Evolutionary conservation across 371 early-diverging fungal genomes (phyloP), one percentile per base, ranked within the genome.

Genomic region (Zopfochytrium polystomum): DNA sequence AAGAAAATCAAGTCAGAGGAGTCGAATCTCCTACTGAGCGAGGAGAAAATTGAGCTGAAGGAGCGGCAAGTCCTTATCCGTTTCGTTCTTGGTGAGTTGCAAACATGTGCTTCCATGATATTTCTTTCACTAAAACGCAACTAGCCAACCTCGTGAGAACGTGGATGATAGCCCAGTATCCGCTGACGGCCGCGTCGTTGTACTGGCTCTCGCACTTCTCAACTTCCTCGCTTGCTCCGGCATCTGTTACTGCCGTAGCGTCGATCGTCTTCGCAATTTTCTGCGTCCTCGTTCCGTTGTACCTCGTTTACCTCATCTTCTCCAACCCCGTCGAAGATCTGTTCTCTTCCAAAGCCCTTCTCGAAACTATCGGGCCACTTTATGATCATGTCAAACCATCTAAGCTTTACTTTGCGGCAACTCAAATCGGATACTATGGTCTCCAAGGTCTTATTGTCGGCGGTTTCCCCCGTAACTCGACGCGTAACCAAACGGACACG

Each of bases 151-250:
- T 58, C n/a, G 32, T 58, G 9, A 26, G 58, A 27, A 33, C 58
- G 3, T 58, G 47, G 48, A 58, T 58, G 58, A 48, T 58, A 9
- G 11, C 43, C 5, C 58, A 58, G 32, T 58, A 58, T 33, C 58
- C 58, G 15, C 32, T 58, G 9, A 58, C 58, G 2, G 35, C 48
- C 3, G 25, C 48, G 11, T 58, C 58, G n/a, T n/a, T 13, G 11
- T 58, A 58, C 49, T 58, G 58, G 58, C 32, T 58, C 49, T 58
- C 58, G 32, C 47, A 58, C 34, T 58, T 48, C 26, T 46, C 58
- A 2, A 38, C 47, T 23, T 15, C 23, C 22, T 29, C 58, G 6
- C 4, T 20, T 2, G 47, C 58, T 18, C 58, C 58, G 7, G 7
- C 31, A 6, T 48, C 58, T 20, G 35, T 58, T 3, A 58, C 58